These are phyloP conservation scores for Thalassiosira profunda DNA, from an alignment of 108 stramenopile genomes.

Conservation along the genomic window DNA sequence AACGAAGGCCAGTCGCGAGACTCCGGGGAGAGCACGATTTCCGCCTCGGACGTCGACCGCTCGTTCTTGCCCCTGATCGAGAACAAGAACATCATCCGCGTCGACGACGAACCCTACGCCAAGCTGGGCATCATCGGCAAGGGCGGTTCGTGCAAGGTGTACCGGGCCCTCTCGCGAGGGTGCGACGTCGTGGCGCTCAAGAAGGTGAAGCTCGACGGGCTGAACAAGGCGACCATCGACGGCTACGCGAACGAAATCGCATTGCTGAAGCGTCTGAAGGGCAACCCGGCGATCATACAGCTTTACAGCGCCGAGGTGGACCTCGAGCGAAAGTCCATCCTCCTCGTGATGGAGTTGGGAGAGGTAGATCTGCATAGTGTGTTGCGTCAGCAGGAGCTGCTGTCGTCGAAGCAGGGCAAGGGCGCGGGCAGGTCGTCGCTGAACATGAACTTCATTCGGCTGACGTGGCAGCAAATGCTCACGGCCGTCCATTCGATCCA, in stretches of 20 bases:
- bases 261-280: constrained; percentile 84
- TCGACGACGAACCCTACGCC: constrained; percentile 84
- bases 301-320: constrained; percentile 94
- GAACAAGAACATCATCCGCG: constrained; percentile 82
- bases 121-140: constrained; percentile 96
- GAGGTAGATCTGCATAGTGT: constrained; percentile 97
- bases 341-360: constrained; percentile 96
- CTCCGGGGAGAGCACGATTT: constrained; percentile 11
- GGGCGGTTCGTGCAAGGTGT: constrained; percentile 97
- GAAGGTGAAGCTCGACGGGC: constrained; percentile 91
- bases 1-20: neutral
- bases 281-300: constrained; percentile 94
- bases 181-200: constrained; percentile 95
- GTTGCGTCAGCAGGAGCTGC: constrained; percentile 82
- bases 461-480: constrained; percentile 99
- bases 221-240: constrained; percentile 85
- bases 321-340: constrained; percentile 73
- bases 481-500: constrained; percentile 98
- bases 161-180: constrained; percentile 82
- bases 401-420: constrained; percentile 27
- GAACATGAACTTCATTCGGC: constrained; percentile 96
- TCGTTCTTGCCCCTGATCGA: constrained; percentile 81
- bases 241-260: constrained; percentile 99
- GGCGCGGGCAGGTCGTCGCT: constrained; percentile 48
- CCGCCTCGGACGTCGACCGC: constrained; percentile 20